These are phyloP conservation scores for Ajuga reptans DNA, from an alignment of 305 asterid species.

Conservation along the genomic window DNA sequence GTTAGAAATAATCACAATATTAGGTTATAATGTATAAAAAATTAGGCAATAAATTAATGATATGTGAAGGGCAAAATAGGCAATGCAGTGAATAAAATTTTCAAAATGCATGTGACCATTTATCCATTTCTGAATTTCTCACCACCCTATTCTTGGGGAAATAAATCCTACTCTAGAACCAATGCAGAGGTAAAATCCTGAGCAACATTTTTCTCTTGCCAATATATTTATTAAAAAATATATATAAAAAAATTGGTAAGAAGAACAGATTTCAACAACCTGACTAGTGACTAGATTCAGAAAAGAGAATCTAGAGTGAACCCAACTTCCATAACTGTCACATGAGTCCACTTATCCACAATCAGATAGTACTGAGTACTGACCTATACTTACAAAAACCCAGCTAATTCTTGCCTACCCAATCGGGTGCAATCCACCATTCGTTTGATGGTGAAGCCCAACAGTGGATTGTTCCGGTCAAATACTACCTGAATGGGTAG, in stretches of 20 bases:
- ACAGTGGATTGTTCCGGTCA: no score
- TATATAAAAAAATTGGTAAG: neutral
- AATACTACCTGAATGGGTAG: no score
- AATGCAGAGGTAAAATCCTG: neutral
- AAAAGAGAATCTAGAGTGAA: conserved; percentile 45
- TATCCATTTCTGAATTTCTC: conserved; percentile 17
- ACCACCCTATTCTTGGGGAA: conserved; percentile 25
- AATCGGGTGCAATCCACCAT: no score
- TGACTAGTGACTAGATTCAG: conserved; percentile 34
- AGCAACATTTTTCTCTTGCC: conserved; percentile 13
- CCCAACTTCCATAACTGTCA: conserved; percentile 67
- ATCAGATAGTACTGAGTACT: neutral
- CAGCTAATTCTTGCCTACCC: no score
- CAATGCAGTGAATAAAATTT: neutral
- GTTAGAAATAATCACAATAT: neutral
- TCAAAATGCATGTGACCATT: conserved; percentile 18
- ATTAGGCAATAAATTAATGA: no score
- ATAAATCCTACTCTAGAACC: conserved; percentile 12
- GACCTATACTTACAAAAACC: neutral
- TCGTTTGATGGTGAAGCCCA: no score
- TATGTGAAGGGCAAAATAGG: conserved; percentile 13
- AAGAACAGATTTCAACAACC: conserved; percentile 29
- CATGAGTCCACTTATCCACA: conserved; percentile 28
- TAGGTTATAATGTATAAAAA: no score
- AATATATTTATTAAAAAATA: neutral